These are phyloP conservation scores for Berberis vulgaris DNA, from an alignment of 164 flowering plant species.

Conservation along the genomic window DNA sequence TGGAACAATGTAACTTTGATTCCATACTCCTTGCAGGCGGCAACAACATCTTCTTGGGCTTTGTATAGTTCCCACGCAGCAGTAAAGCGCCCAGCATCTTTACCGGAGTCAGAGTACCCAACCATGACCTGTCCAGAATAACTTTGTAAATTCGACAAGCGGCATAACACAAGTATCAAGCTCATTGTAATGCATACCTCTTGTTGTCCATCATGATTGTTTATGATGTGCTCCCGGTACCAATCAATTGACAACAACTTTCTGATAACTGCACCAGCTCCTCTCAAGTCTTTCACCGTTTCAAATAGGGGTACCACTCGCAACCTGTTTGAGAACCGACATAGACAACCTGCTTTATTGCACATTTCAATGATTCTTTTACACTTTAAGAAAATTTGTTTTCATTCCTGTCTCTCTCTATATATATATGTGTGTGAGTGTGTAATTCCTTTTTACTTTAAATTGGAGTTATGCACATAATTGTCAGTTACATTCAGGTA, in stretches of 20 bases:
- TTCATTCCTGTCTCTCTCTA: no score
- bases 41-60: slow-evolving; percentile 93
- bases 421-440: no score
- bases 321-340: slow-evolving; percentile 30
- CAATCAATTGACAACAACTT: slow-evolving; percentile 85
- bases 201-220: slow-evolving; percentile 84
- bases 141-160: slow-evolving; percentile 9
- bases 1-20: slow-evolving; percentile 92
- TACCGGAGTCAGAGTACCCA: slow-evolving; percentile 94
- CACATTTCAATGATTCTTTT: no score
- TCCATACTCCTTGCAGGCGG: slow-evolving; percentile 84
- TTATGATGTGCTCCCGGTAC: slow-evolving; percentile 72
- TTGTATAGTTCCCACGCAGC: slow-evolving; percentile 98
- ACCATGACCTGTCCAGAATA: slow-evolving; percentile 75
- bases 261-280: slow-evolving; percentile 83
- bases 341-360: no score
- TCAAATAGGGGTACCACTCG: slow-evolving; percentile 97
- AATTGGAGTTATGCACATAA: no score
- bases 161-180: not conserved
- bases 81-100: slow-evolving; percentile 93
- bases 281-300: slow-evolving; percentile 86
- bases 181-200: slow-evolving; percentile 40
- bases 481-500: no score
- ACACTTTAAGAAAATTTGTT: no score
- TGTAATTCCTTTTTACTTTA: no score